Evolutionary conservation across 2,329 filamentous ascomycete species (phyloP).

Genomic region (Chaetothyriales sp.): DNA sequence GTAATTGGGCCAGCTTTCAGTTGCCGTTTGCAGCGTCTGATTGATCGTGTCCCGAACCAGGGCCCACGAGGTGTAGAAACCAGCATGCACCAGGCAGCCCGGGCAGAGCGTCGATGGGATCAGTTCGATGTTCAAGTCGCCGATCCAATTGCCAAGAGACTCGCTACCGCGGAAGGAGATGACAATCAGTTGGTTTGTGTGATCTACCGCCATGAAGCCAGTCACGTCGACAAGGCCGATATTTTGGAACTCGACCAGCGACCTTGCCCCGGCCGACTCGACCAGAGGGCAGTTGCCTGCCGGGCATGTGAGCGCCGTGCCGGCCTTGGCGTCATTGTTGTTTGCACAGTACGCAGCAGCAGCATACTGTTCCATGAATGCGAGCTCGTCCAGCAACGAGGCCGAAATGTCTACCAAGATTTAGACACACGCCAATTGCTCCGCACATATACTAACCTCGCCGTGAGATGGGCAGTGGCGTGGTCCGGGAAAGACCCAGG

Average conservation of each 20-base stretch:
- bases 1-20: constrained; percentile 27
- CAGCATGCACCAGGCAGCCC: constrained; percentile 30
- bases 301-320: constrained; percentile 32
- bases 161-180: constrained; percentile 25
- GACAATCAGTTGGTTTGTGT: constrained; percentile 26
- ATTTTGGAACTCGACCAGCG: constrained; percentile 37
- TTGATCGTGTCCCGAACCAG: constrained; percentile 26
- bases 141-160: constrained; percentile 21
- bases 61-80: constrained; percentile 37
- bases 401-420: background rate
- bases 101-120: constrained; percentile 28
- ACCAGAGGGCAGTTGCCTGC: constrained; percentile 36
- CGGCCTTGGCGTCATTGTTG: constrained; percentile 34
- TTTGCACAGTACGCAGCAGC: constrained; percentile 39
- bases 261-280: constrained; percentile 32
- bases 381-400: constrained; percentile 27
- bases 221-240: constrained; percentile 31
- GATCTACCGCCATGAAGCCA: constrained; percentile 35
- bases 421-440: background rate
- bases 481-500: background rate
- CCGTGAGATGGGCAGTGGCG: background rate
- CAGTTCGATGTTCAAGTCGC: constrained; percentile 19
- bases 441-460: background rate
- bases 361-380: constrained; percentile 38
- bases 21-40: constrained; percentile 25